Conservation (phyloP, 768 basidiomycete genomes). For the Mycena polygramma region DNA sequence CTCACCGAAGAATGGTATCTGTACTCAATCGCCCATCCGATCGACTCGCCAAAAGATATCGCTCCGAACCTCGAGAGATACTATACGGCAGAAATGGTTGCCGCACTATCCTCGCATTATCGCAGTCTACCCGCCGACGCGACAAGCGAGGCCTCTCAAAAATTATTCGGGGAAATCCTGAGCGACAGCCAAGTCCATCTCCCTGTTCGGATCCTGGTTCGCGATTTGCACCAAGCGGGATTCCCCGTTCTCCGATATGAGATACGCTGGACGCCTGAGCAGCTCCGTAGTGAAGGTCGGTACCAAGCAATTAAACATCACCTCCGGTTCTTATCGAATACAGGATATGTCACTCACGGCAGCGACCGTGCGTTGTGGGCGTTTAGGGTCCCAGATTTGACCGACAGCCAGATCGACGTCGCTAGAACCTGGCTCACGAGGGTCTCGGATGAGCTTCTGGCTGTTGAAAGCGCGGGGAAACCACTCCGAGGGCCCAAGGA, state of each 20-base stretch:
- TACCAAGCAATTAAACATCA: not conserved
- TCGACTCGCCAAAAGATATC: constrained; percentile 63
- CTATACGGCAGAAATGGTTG: constrained; percentile 64
- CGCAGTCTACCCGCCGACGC: constrained; percentile 55
- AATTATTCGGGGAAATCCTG: constrained; percentile 70
- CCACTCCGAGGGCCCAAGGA: constrained; percentile 50
- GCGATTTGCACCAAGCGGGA: constrained; percentile 66
- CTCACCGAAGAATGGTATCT: constrained; percentile 84
- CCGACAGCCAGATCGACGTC: constrained; percentile 56
- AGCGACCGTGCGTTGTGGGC: constrained; percentile 76
- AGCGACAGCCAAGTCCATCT: constrained; percentile 77
- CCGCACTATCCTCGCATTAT: constrained; percentile 61
- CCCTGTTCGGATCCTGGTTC: constrained; percentile 71
- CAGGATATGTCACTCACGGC: constrained; percentile 80
- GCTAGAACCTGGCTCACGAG: constrained; percentile 70
- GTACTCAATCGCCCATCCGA: constrained; percentile 78
- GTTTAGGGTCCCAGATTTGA: constrained; percentile 64
- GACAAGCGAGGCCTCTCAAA: constrained; percentile 56
- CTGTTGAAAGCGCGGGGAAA: constrained; percentile 52
- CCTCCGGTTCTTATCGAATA: not conserved
- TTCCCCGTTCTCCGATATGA: constrained; percentile 79
- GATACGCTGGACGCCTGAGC: constrained; percentile 78
- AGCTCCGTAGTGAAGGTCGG: constrained; percentile 65
- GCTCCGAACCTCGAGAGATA: constrained; percentile 71
- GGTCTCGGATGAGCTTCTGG: constrained; percentile 59